Evolutionary conservation across 805 yeast species (phyloP).

Genomic region (Cyberlindnera xishuangbannaensis): DNA sequence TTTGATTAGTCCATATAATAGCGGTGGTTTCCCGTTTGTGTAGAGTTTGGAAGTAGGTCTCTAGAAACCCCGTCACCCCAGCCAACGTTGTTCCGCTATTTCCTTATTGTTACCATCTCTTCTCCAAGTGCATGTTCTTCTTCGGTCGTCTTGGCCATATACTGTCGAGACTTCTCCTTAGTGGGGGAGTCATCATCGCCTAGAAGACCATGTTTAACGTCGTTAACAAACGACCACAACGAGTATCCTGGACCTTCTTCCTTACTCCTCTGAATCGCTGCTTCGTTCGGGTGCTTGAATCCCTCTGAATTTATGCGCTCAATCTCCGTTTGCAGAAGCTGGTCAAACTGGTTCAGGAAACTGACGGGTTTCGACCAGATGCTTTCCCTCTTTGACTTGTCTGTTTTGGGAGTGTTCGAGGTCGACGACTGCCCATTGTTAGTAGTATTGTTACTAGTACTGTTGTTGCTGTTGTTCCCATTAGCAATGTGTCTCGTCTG

Average conservation of each 20-base stretch:
- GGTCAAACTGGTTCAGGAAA: conserved; percentile 63
- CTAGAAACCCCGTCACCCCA: too few relatives aligned
- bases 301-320: conserved; percentile 39
- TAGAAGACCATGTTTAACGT: conserved; percentile 37
- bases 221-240: conserved; percentile 47
- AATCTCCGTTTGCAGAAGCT: conserved; percentile 57
- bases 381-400: conserved; percentile 20
- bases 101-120: conserved; percentile 20
- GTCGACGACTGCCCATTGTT: too few relatives aligned
- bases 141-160: conserved; percentile 1
- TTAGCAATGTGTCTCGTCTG: background rate
- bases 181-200: conserved; percentile 28
- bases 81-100: conserved; percentile 1
- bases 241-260: conserved; percentile 27
- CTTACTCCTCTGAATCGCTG: background rate
- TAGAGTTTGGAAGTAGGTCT: too few relatives aligned
- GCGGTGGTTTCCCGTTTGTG: too few relatives aligned
- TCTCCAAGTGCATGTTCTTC: conserved; percentile 11
- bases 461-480: too few relatives aligned
- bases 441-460: too few relatives aligned
- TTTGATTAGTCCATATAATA: too few relatives aligned
- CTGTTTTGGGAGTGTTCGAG: background rate
- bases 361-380: conserved; percentile 51
- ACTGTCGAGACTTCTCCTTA: conserved; percentile 1
- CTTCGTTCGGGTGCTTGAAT: conserved; percentile 12